A percentile compares a stretch with the other conserved stretches of the same genome.
These are phyloP conservation scores for Knoxia roxburghii DNA, from an alignment of 257 asterid genomes.

Conservation along the genomic window DNA sequence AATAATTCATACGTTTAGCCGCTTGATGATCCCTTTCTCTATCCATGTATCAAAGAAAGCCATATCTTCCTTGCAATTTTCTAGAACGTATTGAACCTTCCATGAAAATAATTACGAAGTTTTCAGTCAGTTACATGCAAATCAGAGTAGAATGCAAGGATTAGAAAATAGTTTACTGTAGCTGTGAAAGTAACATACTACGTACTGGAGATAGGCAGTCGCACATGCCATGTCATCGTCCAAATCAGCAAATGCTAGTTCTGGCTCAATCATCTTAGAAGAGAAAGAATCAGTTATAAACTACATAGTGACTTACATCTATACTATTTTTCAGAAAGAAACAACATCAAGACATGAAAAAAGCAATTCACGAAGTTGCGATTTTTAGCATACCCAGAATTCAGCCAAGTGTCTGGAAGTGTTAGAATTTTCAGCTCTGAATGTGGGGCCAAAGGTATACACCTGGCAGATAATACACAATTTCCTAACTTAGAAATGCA, in stretches of 20 bases:
- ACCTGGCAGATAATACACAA: conserved; percentile 47
- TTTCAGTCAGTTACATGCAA: conserved; percentile 20
- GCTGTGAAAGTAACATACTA: conserved; percentile 85
- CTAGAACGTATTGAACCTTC: conserved; percentile 78
- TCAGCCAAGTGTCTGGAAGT: conserved; percentile 96
- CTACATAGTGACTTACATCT: conserved; percentile 7
- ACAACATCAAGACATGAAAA: conserved; percentile 10
- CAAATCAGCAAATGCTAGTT: conserved; percentile 95
- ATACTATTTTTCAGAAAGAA: background rate
- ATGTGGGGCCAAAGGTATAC: conserved; percentile 97
- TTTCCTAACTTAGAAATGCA: conserved; percentile 8
- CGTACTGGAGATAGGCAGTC: conserved; percentile 99
- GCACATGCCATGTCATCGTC: conserved; percentile 99
- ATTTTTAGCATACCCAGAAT: conserved; percentile 62
- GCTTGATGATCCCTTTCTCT: conserved; percentile 84
- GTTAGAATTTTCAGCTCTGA: conserved; percentile 96
- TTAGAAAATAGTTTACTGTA: conserved; percentile 14
- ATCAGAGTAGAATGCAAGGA: conserved; percentile 14
- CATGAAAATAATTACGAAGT: conserved; percentile 21
- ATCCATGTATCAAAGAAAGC: conserved; percentile 92
- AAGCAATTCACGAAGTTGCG: conserved; percentile 10
- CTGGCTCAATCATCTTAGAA: conserved; percentile 94
- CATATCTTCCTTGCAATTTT: conserved; percentile 98
- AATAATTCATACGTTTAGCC: conserved; percentile 55
- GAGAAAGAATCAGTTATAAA: conserved; percentile 27